Percentiles rank a stretch among this genome's conserved stretches.
phyloP scores from a whole-genome alignment of 106 monocot species.

The Dioscorea dumetorum region DNA sequence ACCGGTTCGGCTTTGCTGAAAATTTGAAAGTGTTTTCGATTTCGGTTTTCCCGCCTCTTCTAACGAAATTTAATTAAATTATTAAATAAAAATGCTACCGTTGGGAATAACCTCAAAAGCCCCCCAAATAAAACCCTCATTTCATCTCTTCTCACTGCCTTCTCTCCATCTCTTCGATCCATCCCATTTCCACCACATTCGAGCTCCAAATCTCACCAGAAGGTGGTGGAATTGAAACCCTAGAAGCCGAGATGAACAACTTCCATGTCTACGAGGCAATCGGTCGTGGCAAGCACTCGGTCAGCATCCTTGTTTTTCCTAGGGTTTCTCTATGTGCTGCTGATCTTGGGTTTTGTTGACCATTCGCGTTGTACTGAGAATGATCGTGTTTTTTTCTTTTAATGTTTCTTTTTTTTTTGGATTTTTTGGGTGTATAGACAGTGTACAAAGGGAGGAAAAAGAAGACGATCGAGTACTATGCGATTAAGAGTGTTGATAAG shows the following conservation, averaged over 20 bases:
- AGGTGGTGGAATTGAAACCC: neutral
- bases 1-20: too few species aligned
- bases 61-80: too few species aligned
- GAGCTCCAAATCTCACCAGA: too few species aligned
- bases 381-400: neutral
- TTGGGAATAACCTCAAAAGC: neutral
- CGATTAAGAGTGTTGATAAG: constrained; percentile 97
- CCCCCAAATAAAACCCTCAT: neutral
- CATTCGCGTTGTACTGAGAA: neutral
- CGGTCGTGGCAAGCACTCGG: constrained; percentile 93
- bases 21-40: too few species aligned
- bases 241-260: constrained; percentile 62
- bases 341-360: neutral
- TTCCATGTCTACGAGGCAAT: constrained; percentile 96
- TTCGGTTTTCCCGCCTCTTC: too few species aligned
- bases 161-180: neutral
- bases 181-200: neutral
- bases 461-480: constrained; percentile 94
- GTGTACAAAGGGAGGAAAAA: constrained; percentile 96
- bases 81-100: too few species aligned
- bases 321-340: constrained; percentile 2
- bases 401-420: too few species aligned
- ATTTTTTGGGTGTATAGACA: constrained; percentile 21
- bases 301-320: constrained; percentile 14
- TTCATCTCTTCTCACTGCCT: neutral